Evolutionary conservation across 2,329 filamentous ascomycete species (phyloP).

Genomic region (Cladosporium velox): DNA sequence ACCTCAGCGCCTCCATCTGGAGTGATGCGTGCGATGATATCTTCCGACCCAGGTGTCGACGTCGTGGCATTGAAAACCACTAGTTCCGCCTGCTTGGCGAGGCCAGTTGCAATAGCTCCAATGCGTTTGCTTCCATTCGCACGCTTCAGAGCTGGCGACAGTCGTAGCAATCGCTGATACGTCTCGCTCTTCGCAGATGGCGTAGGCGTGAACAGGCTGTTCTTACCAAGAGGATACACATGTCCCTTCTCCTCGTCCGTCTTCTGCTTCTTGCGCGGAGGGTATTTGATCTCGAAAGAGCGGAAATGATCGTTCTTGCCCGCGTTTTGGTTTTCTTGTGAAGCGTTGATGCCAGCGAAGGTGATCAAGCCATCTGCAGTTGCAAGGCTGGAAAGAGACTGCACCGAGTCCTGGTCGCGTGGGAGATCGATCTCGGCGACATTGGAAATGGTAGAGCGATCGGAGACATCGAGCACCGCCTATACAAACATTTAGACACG

Average conservation of each 20-base stretch:
- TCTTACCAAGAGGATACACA: slow-evolving; percentile 53
- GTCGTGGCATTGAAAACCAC: slow-evolving; percentile 73
- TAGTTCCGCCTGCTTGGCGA: slow-evolving; percentile 72
- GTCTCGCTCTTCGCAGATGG: slow-evolving; percentile 54
- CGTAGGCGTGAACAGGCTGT: slow-evolving; percentile 51
- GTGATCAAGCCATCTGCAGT: slow-evolving; percentile 57
- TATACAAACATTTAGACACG: slow-evolving; percentile 35
- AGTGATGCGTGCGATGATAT: slow-evolving; percentile 57
- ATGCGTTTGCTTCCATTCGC: slow-evolving; percentile 59
- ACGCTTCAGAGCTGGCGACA: slow-evolving; percentile 57
- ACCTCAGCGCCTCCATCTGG: slow-evolving; percentile 58
- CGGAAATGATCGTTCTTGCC: slow-evolving; percentile 84
- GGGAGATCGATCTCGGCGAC: slow-evolving; percentile 75
- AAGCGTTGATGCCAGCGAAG: slow-evolving; percentile 82
- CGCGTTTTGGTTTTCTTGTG: slow-evolving; percentile 67
- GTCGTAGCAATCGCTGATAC: slow-evolving; percentile 60
- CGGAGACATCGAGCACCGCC: slow-evolving; percentile 73
- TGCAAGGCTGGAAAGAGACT: slow-evolving; percentile 72
- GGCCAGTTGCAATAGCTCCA: slow-evolving; percentile 75
- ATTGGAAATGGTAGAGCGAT: slow-evolving; percentile 62
- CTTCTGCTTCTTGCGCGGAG: slow-evolving; percentile 48
- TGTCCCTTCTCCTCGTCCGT: slow-evolving; percentile 33
- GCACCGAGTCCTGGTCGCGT: slow-evolving; percentile 84
- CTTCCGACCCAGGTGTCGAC: slow-evolving; percentile 50
- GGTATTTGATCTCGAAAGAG: slow-evolving; percentile 66